These are phyloP conservation scores for Udeniomyces megalosporus DNA, from an alignment of 768 basidiomycete genomes.

Conservation along the genomic window DNA sequence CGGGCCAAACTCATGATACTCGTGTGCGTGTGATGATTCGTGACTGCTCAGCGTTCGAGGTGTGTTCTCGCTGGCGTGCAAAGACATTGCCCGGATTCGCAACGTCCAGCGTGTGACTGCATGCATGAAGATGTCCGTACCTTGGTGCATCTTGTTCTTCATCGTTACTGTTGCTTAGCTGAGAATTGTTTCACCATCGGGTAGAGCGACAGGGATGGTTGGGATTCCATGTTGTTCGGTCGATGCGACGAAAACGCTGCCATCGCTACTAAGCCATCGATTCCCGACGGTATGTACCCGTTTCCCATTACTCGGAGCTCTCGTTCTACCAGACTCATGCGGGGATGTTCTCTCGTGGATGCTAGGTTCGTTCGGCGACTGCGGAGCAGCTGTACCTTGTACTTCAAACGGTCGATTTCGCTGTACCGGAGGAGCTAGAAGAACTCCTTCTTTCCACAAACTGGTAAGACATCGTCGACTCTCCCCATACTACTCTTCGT, in stretches of 20 bases:
- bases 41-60: constrained; percentile 1
- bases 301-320: not conserved
- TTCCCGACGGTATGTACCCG: constrained; percentile 55
- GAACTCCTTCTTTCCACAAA: constrained; percentile 13
- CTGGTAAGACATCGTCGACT: too few relatives aligned
- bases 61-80: not conserved
- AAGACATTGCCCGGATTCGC: constrained; percentile 17
- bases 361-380: constrained; percentile 58
- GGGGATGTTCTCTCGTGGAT: not conserved
- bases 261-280: constrained; percentile 53
- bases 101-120: constrained; percentile 65
- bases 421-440: constrained; percentile 24
- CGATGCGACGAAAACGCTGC: constrained; percentile 36
- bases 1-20: not conserved
- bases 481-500: too few relatives aligned
- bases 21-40: not conserved
- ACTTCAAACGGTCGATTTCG: constrained; percentile 48
- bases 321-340: not conserved
- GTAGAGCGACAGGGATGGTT: constrained; percentile 32
- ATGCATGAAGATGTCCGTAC: constrained; percentile 64
- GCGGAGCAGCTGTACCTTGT: constrained; percentile 70
- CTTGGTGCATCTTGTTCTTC: not conserved
- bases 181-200: not conserved
- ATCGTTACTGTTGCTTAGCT: not conserved
- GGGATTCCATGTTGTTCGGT: constrained; percentile 36